A percentile compares a stretch with the other conserved stretches of the same genome.
Conservation (phyloP, 208 protist genomes). For the Acanthamoeba pearcei region DNA sequence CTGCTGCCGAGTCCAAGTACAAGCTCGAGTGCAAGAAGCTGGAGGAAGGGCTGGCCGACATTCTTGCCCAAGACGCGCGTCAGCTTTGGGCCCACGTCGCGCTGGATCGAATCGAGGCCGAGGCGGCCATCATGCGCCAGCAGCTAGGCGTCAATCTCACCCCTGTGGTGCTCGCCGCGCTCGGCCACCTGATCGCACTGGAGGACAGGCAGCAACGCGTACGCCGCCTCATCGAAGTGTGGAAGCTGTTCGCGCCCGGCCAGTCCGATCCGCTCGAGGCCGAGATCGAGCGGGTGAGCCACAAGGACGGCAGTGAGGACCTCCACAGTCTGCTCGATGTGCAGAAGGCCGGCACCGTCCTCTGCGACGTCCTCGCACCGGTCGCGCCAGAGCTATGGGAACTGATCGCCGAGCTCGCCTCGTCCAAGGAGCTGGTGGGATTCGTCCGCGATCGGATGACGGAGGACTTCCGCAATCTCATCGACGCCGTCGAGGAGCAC, state of each 20-base stretch:
- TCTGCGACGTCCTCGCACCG: background rate
- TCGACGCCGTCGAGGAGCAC: constrained; percentile 30
- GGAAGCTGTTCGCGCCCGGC: constrained; percentile 5
- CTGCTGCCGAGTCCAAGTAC: background rate
- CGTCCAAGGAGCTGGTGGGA: constrained; percentile 2
- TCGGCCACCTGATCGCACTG: background rate
- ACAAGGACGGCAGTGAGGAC: too few species aligned
- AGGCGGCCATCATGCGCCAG: background rate
- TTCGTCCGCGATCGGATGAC: constrained; percentile 17
- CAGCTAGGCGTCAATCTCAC: background rate
- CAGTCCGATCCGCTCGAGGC: background rate
- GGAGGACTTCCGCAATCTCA: constrained; percentile 16
- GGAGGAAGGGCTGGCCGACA: background rate
- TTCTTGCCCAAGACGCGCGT: background rate
- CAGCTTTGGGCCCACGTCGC: background rate
- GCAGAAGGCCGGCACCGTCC: too few species aligned
- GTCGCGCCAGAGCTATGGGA: background rate
- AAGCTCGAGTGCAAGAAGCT: background rate
- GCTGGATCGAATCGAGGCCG: background rate
- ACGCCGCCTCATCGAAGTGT: background rate
- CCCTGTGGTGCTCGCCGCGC: background rate
- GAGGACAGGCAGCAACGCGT: background rate
- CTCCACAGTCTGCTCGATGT: too few species aligned
- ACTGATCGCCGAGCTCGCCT: background rate
- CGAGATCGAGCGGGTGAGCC: too few species aligned